Base-by-base conservation (phyloP, 768 basidiomycete genomes). In the Hemileccinum rubropunctum region DNA sequence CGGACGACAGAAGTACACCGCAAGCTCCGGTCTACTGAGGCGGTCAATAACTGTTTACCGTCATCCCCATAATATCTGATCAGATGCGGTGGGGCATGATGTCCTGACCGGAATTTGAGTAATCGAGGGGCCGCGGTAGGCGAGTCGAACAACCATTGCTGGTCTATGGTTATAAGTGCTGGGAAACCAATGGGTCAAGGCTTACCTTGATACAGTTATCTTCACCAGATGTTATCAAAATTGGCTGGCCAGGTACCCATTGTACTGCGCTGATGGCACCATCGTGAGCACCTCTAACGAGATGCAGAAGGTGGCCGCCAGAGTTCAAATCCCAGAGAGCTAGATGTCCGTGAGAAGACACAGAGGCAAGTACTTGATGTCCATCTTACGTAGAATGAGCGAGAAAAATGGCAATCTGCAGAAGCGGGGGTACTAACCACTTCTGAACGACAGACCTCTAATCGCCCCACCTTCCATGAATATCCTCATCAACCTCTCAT, bases 121-220 rank as follows among this genome's bases (percentile, higher is more conserved):
- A 98, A 73, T 48, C 91, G 80, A 1, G 97, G 95, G 20, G 89
- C 74, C 1, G 87, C 76, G 0, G 89, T 88, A 0, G 93, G 91
- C 0, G 94, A 90, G 61, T 98, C 97, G 59, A 95, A 95, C 18
- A 95, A 65, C 95, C 95, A 98, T 94, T 99, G 95, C 95, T 98
- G 61, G 35, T 48, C 15, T 47, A 35, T 14, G 23, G 42, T 63
- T 42, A 51, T 21, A 52, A 45, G 26, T 36, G 38, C 18, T 21
- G 18, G 11, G n/a, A 42, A 41, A 26, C 27, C 11, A 47, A 34
- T 34, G 30, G 15, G 21, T 45, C 6, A 36, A 33, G 32, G 37
- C 63, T 66, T 47, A 94, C 95, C 79, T 98, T 98, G 51, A 99
- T 79, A 58, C 91, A 90, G 66, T 99, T 99, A 63, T 98, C 97